Percentiles rank a stretch among this genome's conserved stretches.
Conservation (phyloP, 805 yeast genomes). For the Torulaspora maleeae region DNA sequence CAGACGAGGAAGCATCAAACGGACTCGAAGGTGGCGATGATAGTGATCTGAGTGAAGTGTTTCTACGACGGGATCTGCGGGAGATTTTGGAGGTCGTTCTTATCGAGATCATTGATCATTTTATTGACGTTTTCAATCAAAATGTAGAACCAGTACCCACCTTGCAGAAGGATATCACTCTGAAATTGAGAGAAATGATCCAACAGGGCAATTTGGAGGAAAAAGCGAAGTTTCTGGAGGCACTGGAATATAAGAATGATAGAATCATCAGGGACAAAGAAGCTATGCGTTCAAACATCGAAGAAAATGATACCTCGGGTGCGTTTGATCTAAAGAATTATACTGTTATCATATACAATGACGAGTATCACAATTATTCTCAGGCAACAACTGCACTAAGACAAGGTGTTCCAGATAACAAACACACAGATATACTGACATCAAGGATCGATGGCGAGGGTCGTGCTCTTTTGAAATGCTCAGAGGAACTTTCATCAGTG, state of each 20-base stretch:
- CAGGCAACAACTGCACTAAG: constrained; percentile 50
- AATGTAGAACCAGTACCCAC: constrained; percentile 35
- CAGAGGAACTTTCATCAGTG: constrained; percentile 26
- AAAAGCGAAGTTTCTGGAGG: constrained; percentile 19
- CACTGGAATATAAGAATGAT: constrained; percentile 20
- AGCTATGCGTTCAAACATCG: neutral
- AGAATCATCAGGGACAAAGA: constrained; percentile 6
- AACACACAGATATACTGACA: constrained; percentile 36
- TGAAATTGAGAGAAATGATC: constrained; percentile 28
- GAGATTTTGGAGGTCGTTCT: constrained; percentile 30
- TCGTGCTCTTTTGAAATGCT: constrained; percentile 43
- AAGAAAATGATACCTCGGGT: neutral
- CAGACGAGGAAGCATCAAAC: constrained; percentile 26
- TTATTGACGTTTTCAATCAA: constrained; percentile 39
- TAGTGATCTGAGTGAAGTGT: constrained; percentile 11
- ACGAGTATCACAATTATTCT: constrained; percentile 61
- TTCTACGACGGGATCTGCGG: constrained; percentile 11
- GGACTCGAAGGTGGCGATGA: constrained; percentile 24
- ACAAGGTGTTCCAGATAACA: constrained; percentile 36
- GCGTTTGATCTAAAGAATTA: constrained; percentile 34
- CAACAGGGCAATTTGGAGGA: constrained; percentile 23
- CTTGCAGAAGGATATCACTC: constrained; percentile 29
- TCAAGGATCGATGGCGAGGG: constrained; percentile 48
- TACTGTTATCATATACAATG: constrained; percentile 67
- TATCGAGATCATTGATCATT: constrained; percentile 37